Percentiles rank a stretch among this genome's conserved stretches.
These are phyloP conservation scores for Asterochloris sp. DNA, from an alignment of 139 green algal species.

Conservation along the genomic window DNA sequence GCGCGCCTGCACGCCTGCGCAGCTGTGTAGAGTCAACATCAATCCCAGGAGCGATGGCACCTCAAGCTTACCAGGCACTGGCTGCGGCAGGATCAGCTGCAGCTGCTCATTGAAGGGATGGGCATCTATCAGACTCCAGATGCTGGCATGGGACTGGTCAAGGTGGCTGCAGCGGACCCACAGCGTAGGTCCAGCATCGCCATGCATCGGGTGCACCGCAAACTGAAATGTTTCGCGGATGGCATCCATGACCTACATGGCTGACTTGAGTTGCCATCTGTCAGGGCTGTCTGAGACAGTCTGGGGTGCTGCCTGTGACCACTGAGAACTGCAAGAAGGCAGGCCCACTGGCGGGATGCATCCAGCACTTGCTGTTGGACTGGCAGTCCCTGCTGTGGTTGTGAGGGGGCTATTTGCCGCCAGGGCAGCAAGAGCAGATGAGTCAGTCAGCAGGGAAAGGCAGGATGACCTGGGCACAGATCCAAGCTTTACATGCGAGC, in stretches of 20 bases:
- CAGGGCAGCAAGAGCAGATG: slow-evolving; percentile 5
- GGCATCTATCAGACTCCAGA: background rate
- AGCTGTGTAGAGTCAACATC: too few species aligned
- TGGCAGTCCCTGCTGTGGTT: slow-evolving; percentile 32
- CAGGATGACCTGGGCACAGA: slow-evolving; percentile 38
- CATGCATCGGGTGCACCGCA: too few species aligned
- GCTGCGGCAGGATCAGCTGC: background rate
- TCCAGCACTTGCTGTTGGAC: slow-evolving; percentile 7
- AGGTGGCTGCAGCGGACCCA: slow-evolving; percentile 1
- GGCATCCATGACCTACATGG: too few species aligned
- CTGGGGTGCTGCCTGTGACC: too few species aligned
- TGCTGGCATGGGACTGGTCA: background rate
- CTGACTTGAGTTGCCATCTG: too few species aligned
- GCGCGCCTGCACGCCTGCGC: too few species aligned
- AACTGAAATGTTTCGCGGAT: too few species aligned
- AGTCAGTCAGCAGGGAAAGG: background rate
- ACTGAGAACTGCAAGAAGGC: too few species aligned
- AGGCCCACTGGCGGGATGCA: too few species aligned
- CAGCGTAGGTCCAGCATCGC: background rate
- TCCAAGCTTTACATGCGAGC: slow-evolving; percentile 87
- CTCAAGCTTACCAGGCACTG: background rate
- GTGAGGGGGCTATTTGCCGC: slow-evolving; percentile 12
- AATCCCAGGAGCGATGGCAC: too few species aligned
- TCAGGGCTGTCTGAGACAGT: too few species aligned
- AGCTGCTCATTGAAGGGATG: slow-evolving; percentile 7